Base-by-base conservation (phyloP, 2,329 filamentous ascomycete species). In the Rachicladosporium sp. region DNA sequence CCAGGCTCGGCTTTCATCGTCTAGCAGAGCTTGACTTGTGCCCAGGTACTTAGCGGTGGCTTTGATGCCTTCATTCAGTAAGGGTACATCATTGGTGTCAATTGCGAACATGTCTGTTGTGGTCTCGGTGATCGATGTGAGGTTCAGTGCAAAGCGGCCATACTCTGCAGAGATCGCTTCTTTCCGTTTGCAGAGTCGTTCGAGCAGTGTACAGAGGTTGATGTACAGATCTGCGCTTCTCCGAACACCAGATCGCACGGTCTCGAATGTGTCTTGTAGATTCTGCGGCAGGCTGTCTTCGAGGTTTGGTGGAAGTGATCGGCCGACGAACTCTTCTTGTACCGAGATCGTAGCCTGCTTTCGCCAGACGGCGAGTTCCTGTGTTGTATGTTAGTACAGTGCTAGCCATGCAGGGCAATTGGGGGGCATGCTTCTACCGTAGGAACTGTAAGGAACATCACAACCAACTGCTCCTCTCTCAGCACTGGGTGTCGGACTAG, bases 401-500 rank as follows among this genome's bases (percentile, higher is more conserved):
- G 31, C 27, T 23, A 12, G 9, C 7, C 13, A 29, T 10, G 23
- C 23, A 27, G 36, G 35, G 35, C 39, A 41, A 37, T 41, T 43
- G 29, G 42, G 36, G 38, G 40, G 59, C 67, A 61, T 63, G 59
- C 67, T 63, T 64, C 51, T 74, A 93, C 86, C 43, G 91, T 96
- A 31, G 91, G 91, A 19, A 98, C 89, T 33, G 91, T 96, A 56
- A 98, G 66, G 57, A 98, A 98, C 89, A 96, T 98, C 43, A 94
- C 76, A 4, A 96, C 89, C 13, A 98, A 71, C 61, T 96, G 89
- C 59, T 98, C 91, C 62, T 94, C 85, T 52, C 76, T 80, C 31
- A 98, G 67, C 1, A 96, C 71, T 0, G 91, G 91, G 61, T 98
- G 91, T 31, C 87, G 76, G 38, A 93, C 81, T 29, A 96, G 73